These are phyloP conservation scores for Ganoderma multipileum DNA, from an alignment of 1,284 basidiomycete species.

Conservation along the genomic window DNA sequence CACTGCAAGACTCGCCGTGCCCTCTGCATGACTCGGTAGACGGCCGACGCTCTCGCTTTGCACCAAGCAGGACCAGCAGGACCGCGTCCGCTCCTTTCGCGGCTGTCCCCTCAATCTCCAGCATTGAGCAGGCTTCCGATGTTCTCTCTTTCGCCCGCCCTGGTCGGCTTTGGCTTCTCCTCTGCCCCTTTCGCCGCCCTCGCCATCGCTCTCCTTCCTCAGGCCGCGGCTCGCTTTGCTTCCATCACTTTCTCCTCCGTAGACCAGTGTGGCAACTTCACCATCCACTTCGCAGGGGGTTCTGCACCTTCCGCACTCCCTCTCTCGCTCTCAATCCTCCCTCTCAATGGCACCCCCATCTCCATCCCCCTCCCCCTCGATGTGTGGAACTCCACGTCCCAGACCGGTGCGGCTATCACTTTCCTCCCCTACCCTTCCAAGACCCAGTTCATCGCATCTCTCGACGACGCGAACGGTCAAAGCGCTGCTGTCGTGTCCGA, in stretches of 20 bases:
- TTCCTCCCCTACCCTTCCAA: constrained; percentile 59
- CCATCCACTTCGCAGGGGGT: constrained; percentile 52
- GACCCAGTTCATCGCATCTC: constrained; percentile 59
- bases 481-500: constrained; percentile 54
- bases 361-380: constrained; percentile 51
- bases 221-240: constrained; percentile 50
- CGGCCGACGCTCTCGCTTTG: constrained; percentile 20
- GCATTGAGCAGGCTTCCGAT: constrained; percentile 37
- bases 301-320: constrained; percentile 45
- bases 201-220: constrained; percentile 51
- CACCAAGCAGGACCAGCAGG: constrained; percentile 36
- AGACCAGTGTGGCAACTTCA: constrained; percentile 61
- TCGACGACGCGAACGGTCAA: constrained; percentile 53
- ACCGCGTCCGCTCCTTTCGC: constrained; percentile 33
- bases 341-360: constrained; percentile 57
- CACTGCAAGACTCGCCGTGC: constrained; percentile 7
- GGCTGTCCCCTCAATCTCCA: constrained; percentile 27
- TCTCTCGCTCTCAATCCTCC: constrained; percentile 58
- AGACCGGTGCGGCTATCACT: constrained; percentile 51
- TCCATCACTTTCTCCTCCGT: constrained; percentile 57
- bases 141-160: constrained; percentile 41
- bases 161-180: constrained; percentile 41
- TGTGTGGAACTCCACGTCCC: constrained; percentile 46
- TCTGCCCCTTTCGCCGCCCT: constrained; percentile 34
- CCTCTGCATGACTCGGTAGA: constrained; percentile 9